phyloP scores from a whole-genome alignment of 1,284 basidiomycete species.

The Sutorius eximius region DNA sequence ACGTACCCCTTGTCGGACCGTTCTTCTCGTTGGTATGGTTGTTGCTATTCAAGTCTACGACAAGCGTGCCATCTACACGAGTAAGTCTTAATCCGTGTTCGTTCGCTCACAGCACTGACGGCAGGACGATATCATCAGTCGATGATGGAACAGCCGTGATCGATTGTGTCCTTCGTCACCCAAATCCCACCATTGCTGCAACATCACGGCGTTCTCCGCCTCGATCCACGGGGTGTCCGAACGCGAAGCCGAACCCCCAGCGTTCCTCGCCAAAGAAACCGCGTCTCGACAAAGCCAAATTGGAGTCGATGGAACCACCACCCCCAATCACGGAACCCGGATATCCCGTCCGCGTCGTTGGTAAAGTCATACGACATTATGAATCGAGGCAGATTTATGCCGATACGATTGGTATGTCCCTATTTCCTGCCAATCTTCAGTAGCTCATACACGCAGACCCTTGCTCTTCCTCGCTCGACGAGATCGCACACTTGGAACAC shows the following conservation, averaged over 20 bases:
- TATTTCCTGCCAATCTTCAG: neutral
- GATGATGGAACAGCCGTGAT: constrained; percentile 73
- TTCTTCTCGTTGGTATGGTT: constrained; percentile 59
- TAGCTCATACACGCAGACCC: constrained; percentile 34
- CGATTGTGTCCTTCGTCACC: constrained; percentile 55
- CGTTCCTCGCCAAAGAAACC: constrained; percentile 22
- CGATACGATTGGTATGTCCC: constrained; percentile 43
- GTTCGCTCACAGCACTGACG: constrained; percentile 1
- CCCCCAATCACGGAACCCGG: constrained; percentile 50
- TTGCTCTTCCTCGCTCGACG: constrained; percentile 55
- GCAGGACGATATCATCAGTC: constrained; percentile 40
- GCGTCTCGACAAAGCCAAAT: constrained; percentile 3
- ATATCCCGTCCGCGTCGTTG: constrained; percentile 47
- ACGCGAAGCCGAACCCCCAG: neutral
- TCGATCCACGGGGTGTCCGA: constrained; percentile 1
- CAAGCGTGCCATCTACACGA: constrained; percentile 54
- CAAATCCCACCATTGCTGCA: constrained; percentile 8
- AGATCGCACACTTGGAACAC: constrained; percentile 55
- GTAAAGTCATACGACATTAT: constrained; percentile 44
- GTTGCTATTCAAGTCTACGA: constrained; percentile 64
- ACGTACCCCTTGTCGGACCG: constrained; percentile 64
- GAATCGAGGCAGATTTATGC: constrained; percentile 50
- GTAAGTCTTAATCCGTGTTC: constrained; percentile 37
- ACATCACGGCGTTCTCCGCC: neutral
- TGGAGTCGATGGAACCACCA: constrained; percentile 25